Percentiles rank a stretch among this genome's conserved stretches.
Conservation (phyloP, 306 rosid genomes). For the Prunus dulcis region DNA sequence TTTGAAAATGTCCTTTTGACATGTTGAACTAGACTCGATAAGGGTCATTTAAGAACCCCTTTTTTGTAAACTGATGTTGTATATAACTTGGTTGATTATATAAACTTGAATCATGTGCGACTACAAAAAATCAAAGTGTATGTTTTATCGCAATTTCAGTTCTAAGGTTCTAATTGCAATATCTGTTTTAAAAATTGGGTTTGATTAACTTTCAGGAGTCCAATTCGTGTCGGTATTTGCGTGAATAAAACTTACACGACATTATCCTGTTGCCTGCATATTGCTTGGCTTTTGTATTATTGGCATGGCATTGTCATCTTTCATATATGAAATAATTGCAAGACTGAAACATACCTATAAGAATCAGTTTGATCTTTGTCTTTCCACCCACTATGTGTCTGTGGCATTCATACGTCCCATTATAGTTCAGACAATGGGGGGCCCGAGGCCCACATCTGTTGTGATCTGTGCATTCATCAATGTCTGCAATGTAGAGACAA, state of each 20-base stretch:
- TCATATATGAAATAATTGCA: neutral
- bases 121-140: no score
- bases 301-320: neutral
- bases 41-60: no score
- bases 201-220: neutral
- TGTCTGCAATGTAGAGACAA: neutral
- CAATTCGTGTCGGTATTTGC: neutral
- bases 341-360: neutral
- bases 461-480: slow-evolving; percentile 11
- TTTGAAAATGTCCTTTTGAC: no score
- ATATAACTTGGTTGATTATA: no score
- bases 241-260: neutral
- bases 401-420: neutral
- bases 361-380: neutral
- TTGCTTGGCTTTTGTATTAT: neutral
- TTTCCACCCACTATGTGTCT: neutral
- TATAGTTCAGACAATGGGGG: neutral
- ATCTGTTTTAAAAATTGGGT: no score
- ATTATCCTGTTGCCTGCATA: neutral
- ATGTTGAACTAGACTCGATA: neutral
- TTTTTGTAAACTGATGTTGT: no score
- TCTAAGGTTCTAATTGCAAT: no score
- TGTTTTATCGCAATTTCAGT: no score
- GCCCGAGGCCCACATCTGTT: neutral
- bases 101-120: no score